Percentiles rank a stretch among this genome's conserved stretches.
Conservation (phyloP, 2,329 filamentous ascomycete species). For the Tolypocladium inflatum region DNA sequence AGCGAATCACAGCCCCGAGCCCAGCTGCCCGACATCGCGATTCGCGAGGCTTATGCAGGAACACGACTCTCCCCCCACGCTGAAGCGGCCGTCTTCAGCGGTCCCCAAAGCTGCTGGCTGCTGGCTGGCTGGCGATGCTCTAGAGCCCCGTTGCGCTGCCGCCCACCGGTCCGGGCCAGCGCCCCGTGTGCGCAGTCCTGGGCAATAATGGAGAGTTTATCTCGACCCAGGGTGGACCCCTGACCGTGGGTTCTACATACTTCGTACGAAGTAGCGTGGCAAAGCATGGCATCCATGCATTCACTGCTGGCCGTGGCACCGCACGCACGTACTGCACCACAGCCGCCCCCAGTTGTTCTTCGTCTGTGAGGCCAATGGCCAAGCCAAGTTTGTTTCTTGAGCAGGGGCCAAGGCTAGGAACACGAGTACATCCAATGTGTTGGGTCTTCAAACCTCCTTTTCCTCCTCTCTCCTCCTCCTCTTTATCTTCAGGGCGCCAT, state of each 20-base stretch:
- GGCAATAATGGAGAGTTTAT: neutral
- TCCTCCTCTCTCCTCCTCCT: constrained; percentile 8
- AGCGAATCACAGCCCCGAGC: neutral
- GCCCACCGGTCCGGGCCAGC: neutral
- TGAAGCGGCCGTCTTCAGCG: neutral
- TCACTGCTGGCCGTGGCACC: neutral
- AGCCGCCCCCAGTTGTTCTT: neutral
- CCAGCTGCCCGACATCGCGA: neutral
- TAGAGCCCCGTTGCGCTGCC: neutral
- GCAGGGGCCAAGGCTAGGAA: neutral
- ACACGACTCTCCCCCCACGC: neutral
- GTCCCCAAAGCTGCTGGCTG: neutral
- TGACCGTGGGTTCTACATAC: neutral
- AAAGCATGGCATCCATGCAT: neutral
- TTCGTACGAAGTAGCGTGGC: too few relatives aligned
- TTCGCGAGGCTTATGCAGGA: neutral
- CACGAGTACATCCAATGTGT: too few relatives aligned
- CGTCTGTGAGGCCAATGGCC: neutral
- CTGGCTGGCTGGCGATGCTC: neutral
- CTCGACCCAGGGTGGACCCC: neutral
- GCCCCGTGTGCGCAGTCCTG: neutral
- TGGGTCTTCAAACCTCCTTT: neutral
- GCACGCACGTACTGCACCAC: neutral
- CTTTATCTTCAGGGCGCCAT: constrained; percentile 2
- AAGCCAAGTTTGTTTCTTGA: neutral